Percentiles rank a stretch among this genome's conserved stretches.
phyloP scores from a whole-genome alignment of 148 eudicot genomes.

The Limonium bicolor region DNA sequence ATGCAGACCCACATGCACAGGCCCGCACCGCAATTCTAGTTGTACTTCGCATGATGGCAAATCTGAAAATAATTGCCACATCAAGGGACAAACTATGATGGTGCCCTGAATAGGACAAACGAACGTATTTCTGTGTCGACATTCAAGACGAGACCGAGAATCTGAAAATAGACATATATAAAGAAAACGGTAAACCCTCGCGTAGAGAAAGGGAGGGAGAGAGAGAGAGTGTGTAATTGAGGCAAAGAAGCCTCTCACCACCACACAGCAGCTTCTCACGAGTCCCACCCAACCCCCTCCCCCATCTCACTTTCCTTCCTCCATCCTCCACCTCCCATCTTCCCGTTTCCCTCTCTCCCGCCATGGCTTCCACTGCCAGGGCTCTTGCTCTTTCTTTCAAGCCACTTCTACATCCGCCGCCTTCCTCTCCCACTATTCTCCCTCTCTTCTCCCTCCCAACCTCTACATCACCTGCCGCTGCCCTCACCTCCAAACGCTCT shows the following conservation, averaged over 20 bases:
- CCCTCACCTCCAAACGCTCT: slow-evolving; percentile 5
- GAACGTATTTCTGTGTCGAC: no score
- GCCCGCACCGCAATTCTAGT: no score
- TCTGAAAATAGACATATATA: slow-evolving; percentile 1
- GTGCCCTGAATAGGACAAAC: no score
- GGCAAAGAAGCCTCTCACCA: no score
- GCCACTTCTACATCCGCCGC: slow-evolving; percentile 14
- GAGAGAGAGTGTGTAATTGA: no score
- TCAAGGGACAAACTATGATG: slow-evolving; percentile 3
- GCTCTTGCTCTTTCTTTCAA: slow-evolving; percentile 24
- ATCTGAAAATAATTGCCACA: slow-evolving; percentile 8
- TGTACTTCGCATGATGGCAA: no score
- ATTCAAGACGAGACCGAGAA: neutral
- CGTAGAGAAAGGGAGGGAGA: slow-evolving; percentile 1
- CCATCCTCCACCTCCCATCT: no score
- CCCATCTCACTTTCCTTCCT: neutral
- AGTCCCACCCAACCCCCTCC: neutral
- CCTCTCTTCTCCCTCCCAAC: slow-evolving; percentile 14
- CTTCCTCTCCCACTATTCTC: slow-evolving; percentile 12
- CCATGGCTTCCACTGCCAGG: slow-evolving; percentile 41
- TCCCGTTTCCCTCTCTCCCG: no score
- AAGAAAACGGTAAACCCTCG: neutral
- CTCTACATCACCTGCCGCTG: slow-evolving; percentile 4
- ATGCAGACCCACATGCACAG: no score
- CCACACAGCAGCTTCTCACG: no score